A percentile compares a stretch with the other conserved stretches of the same genome.
Evolutionary conservation across 768 basidiomycete genomes (phyloP).

Genomic region (Lyophyllum decastes): DNA sequence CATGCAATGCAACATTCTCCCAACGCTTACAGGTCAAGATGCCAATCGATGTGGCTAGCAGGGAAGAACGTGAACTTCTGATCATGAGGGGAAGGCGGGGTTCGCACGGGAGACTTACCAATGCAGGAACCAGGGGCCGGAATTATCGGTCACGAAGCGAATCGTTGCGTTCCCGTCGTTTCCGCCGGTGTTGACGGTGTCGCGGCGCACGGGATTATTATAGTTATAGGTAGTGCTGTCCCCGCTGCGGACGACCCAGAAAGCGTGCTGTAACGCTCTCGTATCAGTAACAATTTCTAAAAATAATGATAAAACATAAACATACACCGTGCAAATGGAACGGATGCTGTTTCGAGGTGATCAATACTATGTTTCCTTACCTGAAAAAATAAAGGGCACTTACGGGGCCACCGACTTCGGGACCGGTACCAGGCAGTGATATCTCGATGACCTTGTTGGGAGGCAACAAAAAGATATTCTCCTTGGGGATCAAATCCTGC

Average conservation of each 20-base stretch:
- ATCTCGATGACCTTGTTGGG: constrained; percentile 47
- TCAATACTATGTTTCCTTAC: not conserved
- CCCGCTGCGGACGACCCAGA: constrained; percentile 39
- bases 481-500: constrained; percentile 33
- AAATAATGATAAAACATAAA: not conserved
- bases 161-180: constrained; percentile 43
- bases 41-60: constrained; percentile 44
- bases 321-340: not conserved
- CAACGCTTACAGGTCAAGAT: constrained; percentile 37
- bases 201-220: constrained; percentile 47
- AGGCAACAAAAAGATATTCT: constrained; percentile 39
- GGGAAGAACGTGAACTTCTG: not conserved
- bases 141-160: constrained; percentile 61
- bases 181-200: constrained; percentile 33
- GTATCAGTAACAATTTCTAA: not conserved
- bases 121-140: constrained; percentile 50
- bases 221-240: constrained; percentile 37
- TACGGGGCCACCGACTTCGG: not conserved
- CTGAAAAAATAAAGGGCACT: not conserved
- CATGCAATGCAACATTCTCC: not conserved
- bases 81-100: not conserved
- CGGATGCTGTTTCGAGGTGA: not conserved
- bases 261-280: constrained; percentile 23
- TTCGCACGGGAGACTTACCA: constrained; percentile 20
- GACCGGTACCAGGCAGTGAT: constrained; percentile 32